Conservation (phyloP, 352 stramenopile genomes). For the Globisporangium nagaii region DNA sequence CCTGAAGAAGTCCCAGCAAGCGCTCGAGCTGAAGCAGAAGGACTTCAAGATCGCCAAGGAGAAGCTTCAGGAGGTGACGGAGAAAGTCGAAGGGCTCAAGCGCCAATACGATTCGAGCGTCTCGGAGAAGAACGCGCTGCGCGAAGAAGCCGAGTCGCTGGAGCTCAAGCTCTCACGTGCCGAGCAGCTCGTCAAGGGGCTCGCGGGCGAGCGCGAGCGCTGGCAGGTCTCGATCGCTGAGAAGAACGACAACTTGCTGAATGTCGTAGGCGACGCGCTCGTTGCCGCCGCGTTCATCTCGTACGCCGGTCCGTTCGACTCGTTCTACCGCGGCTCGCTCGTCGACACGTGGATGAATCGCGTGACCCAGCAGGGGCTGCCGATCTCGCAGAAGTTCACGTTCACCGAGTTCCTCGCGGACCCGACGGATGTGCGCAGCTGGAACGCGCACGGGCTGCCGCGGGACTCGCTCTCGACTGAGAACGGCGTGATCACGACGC, state of each 20-base stretch:
- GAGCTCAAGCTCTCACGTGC: conserved; percentile 91
- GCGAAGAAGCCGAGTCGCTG: conserved; percentile 89
- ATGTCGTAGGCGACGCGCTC: conserved; percentile 90
- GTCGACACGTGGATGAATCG: conserved; percentile 88
- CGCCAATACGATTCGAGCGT: conserved; percentile 90
- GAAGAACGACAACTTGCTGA: conserved; percentile 85
- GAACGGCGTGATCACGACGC: conserved; percentile 95
- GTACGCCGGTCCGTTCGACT: conserved; percentile 94
- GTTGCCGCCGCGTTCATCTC: conserved; percentile 93
- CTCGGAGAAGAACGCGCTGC: conserved; percentile 91
- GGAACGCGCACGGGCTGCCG: conserved; percentile 93
- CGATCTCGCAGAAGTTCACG: conserved; percentile 83
- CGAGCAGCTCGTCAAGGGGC: conserved; percentile 91
- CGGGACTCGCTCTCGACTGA: conserved; percentile 92
- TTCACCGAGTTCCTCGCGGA: conserved; percentile 92
- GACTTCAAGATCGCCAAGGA: conserved; percentile 86
- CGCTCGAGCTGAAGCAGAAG: conserved; percentile 83
- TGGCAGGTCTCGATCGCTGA: conserved; percentile 90
- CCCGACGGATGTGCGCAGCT: conserved; percentile 91
- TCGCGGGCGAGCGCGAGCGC: conserved; percentile 91
- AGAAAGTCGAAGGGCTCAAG: conserved; percentile 90
- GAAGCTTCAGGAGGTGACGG: conserved; percentile 87
- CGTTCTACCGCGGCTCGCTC: conserved; percentile 81
- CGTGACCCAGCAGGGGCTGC: conserved; percentile 80
- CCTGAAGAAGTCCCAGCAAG: conserved; percentile 83